Evolutionary conservation across 1,284 basidiomycete species (phyloP), one percentile per base, ranked within the genome.

Genomic region (Ganoderma sinense): DNA sequence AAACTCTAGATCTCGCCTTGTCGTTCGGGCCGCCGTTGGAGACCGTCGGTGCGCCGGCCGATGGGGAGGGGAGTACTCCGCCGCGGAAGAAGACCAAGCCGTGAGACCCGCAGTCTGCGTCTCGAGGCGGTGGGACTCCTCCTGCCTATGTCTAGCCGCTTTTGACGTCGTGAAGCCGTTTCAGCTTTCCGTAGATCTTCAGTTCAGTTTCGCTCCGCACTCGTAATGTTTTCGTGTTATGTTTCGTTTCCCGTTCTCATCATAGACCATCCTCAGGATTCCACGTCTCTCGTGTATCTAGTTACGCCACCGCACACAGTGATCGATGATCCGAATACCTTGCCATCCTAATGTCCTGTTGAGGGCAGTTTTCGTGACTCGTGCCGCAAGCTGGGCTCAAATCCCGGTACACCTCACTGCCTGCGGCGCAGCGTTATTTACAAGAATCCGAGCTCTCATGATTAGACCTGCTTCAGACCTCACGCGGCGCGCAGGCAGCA

Each of bases 21-120:
- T 83, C 43, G 75, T 85, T 56, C n/a, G 36, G 31, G 29, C 58
- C 59, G n/a, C n/a, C 23, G 6, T 40, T 61, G 59, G 39, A 26
- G n/a, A 33, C 62, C 33, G 2, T 14, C 29, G 64, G 53, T 1
- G 53, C 13, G 26, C 2, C 16, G 11, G 39, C 23, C 13, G 33
- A 26, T 40, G 20, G 31, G 20, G 53, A 39, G 26, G 51, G 64
- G 20, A 53, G 53, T 11, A 23, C 53, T 14, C 53, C 64, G 53
- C 53, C 64, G 23, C 56, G 39, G 63, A 65, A 65, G 64, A 65
- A 65, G 64, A 41, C 14, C 55, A 65, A 43, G 29, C 40, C 53
- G 53, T 65, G 64, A 65, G 39, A n/a, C 59, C 39, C 56, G 55
- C 55, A 31, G 31, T 23, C 20, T 59, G n/a, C 33, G 33, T 59